A percentile compares a stretch with the other conserved stretches of the same genome.
These are phyloP conservation scores for Pyrenochaeta sp. DNA, from an alignment of 2,329 filamentous ascomycete genomes.

Conservation along the genomic window DNA sequence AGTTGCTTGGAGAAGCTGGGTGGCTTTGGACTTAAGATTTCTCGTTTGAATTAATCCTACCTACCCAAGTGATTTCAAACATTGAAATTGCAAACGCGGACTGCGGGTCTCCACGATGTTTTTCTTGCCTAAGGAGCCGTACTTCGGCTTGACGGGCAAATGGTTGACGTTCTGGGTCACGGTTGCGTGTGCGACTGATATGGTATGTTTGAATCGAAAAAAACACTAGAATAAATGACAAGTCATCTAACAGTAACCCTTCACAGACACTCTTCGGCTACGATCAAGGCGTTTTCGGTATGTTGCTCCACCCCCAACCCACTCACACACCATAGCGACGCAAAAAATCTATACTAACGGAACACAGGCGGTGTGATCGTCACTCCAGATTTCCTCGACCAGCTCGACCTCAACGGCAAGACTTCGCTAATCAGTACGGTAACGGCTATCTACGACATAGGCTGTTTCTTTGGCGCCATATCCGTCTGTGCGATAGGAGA, in stretches of 20 bases:
- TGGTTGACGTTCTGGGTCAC: slow-evolving; percentile 66
- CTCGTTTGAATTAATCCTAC: background rate
- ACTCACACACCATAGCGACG: background rate
- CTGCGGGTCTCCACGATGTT: slow-evolving; percentile 7
- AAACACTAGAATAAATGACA: background rate
- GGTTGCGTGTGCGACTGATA: slow-evolving; percentile 39
- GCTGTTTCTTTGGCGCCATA: slow-evolving; percentile 66
- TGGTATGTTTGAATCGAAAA: slow-evolving; percentile 10
- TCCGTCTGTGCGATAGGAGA: slow-evolving; percentile 56
- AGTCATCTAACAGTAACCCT: too few relatives aligned
- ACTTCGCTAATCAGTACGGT: slow-evolving; percentile 56
- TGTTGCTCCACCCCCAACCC: too few relatives aligned
- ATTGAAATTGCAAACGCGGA: too few relatives aligned
- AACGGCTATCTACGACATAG: slow-evolving; percentile 66
- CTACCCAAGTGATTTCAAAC: background rate
- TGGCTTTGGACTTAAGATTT: background rate
- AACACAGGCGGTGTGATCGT: slow-evolving; percentile 60
- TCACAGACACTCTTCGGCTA: slow-evolving; percentile 54
- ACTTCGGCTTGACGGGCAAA: slow-evolving; percentile 62
- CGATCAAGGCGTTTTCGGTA: slow-evolving; percentile 62
- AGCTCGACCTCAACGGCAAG: slow-evolving; percentile 54
- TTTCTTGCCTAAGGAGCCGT: slow-evolving; percentile 48
- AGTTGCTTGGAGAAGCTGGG: background rate
- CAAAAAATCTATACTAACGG: background rate
- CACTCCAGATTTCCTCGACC: slow-evolving; percentile 60